Evolutionary conservation across 768 basidiomycete species (phyloP).

Genomic region (Obba rivulosa): DNA sequence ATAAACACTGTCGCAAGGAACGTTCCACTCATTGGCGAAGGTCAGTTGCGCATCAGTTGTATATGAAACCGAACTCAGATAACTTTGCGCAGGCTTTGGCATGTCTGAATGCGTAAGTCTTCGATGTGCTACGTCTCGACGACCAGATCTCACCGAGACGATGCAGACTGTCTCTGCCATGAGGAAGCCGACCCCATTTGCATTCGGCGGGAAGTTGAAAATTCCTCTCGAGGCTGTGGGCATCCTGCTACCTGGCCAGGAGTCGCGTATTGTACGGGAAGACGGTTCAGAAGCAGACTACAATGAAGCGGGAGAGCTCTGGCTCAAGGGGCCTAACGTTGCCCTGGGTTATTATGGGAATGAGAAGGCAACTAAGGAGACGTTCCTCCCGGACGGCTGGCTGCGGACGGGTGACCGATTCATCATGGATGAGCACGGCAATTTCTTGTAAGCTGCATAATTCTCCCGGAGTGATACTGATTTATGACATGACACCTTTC

Average conservation of each 20-base stretch:
- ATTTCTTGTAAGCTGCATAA: slow-evolving; percentile 51
- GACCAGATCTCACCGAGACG: too few species aligned
- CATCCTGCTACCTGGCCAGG: slow-evolving; percentile 56
- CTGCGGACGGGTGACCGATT: slow-evolving; percentile 70
- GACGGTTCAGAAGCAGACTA: slow-evolving; percentile 49
- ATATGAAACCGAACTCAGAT: background rate
- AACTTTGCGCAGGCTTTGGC: slow-evolving; percentile 50
- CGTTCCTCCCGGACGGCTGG: slow-evolving; percentile 65
- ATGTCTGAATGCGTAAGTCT: slow-evolving; percentile 22
- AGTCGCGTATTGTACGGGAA: slow-evolving; percentile 56
- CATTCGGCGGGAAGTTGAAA: too few species aligned
- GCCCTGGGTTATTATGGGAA: slow-evolving; percentile 72
- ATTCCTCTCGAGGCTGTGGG: slow-evolving; percentile 30
- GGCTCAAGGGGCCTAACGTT: slow-evolving; percentile 49
- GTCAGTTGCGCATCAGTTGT: slow-evolving; percentile 25
- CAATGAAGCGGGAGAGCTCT: slow-evolving; percentile 64
- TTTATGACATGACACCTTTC: too few species aligned
- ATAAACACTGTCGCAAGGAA: slow-evolving; percentile 16
- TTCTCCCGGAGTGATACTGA: too few species aligned
- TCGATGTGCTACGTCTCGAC: too few species aligned
- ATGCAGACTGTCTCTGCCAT: too few species aligned
- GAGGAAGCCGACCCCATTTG: too few species aligned
- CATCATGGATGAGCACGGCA: slow-evolving; percentile 49
- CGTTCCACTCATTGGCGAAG: slow-evolving; percentile 29
- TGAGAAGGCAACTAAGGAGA: slow-evolving; percentile 55